A percentile compares a stretch with the other conserved stretches of the same genome.
These are phyloP conservation scores for Gloeopeniophorella convolvens DNA, from an alignment of 768 basidiomycete species.

Conservation along the genomic window DNA sequence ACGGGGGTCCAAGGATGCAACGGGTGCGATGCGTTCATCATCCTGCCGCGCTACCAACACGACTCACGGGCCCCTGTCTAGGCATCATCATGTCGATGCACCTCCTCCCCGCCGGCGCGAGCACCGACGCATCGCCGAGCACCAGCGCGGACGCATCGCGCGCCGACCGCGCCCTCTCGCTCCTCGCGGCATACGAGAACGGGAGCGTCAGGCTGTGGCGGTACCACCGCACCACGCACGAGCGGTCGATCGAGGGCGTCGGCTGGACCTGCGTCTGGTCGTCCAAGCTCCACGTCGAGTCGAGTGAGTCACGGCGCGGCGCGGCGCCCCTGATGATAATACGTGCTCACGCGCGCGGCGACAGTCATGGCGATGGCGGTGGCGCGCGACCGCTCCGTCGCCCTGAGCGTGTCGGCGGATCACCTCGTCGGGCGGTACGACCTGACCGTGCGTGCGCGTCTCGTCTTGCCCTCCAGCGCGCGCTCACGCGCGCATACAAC, in stretches of 20 bases:
- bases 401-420: slow-evolving; percentile 81
- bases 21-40: slow-evolving; percentile 36
- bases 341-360: not conserved
- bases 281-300: slow-evolving; percentile 60
- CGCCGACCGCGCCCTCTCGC: slow-evolving; percentile 40
- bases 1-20: slow-evolving; percentile 42
- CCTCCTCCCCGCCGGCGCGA: slow-evolving; percentile 35
- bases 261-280: slow-evolving; percentile 74
- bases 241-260: slow-evolving; percentile 56
- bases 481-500: not conserved
- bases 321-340: not conserved
- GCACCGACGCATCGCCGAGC: no score
- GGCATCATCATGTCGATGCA: slow-evolving; percentile 90
- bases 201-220: slow-evolving; percentile 72
- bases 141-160: slow-evolving; percentile 22
- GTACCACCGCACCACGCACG: slow-evolving; percentile 35
- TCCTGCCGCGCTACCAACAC: not conserved
- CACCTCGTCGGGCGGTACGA: slow-evolving; percentile 66
- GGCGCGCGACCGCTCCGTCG: slow-evolving; percentile 48
- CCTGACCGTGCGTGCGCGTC: slow-evolving; percentile 37
- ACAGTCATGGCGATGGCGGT: slow-evolving; percentile 86
- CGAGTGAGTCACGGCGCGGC: slow-evolving; percentile 42
- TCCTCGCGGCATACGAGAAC: slow-evolving; percentile 80
- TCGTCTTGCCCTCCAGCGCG: not conserved
- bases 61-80: slow-evolving; percentile 24